A percentile compares a stretch with the other conserved stretches of the same genome.
These are phyloP conservation scores for Parasitella parasitica DNA, from an alignment of 371 early-diverging fungal species.

Conservation along the genomic window DNA sequence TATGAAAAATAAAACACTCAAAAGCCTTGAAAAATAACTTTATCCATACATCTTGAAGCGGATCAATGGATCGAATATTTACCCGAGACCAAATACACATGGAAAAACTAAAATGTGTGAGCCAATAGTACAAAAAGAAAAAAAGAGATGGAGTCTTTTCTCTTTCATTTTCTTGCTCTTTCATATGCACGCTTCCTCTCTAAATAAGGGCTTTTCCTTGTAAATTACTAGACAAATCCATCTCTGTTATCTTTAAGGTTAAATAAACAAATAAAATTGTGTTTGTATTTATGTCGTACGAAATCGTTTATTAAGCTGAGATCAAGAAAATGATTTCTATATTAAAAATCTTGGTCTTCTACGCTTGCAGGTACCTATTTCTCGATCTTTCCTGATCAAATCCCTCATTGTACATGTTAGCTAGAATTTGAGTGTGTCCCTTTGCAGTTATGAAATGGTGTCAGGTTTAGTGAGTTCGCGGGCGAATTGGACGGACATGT, in stretches of 20 bases:
- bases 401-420: too few relatives aligned
- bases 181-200: too few relatives aligned
- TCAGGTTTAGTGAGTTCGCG: too few relatives aligned
- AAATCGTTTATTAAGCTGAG: neutral
- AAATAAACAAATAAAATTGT: neutral
- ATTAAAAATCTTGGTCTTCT: neutral
- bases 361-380: too few relatives aligned
- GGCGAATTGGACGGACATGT: too few relatives aligned
- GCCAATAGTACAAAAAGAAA: too few relatives aligned
- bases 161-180: too few relatives aligned
- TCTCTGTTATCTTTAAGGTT: neutral
- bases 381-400: too few relatives aligned
- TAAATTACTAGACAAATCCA: too few relatives aligned
- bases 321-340: neutral
- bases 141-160: too few relatives aligned
- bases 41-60: neutral
- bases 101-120: neutral
- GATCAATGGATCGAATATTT: neutral
- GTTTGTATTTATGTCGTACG: neutral
- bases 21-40: neutral
- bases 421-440: too few relatives aligned
- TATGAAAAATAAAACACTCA: neutral
- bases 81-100: neutral
- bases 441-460: too few relatives aligned
- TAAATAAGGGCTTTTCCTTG: neutral